These are phyloP conservation scores for Cutaneotrichosporon cutaneum DNA, from an alignment of 1,284 basidiomycete species.

Conservation along the genomic window DNA sequence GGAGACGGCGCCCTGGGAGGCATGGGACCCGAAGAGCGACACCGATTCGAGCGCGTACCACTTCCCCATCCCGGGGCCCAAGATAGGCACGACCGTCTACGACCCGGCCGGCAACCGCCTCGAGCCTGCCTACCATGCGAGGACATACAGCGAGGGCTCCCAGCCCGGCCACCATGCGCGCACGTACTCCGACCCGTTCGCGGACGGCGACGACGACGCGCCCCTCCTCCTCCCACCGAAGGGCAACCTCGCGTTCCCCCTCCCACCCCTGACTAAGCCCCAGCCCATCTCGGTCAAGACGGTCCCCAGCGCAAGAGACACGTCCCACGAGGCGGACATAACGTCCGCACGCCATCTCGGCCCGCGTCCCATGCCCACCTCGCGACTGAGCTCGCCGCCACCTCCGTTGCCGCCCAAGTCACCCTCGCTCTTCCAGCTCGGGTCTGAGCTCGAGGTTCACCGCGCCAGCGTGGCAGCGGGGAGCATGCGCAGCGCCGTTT, in stretches of 20 bases:
- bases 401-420: not conserved
- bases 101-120: not conserved
- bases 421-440: not conserved
- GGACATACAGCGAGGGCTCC: too few species aligned
- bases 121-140: too few species aligned
- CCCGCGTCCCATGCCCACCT: not conserved
- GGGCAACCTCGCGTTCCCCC: not conserved
- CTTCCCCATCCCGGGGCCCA: not conserved
- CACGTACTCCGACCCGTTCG: not conserved
- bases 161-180: not conserved
- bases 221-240: conserved; percentile 5
- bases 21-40: conserved; percentile 2
- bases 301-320: not conserved
- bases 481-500: not conserved
- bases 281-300: not conserved
- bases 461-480: not conserved
- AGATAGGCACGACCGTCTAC: not conserved
- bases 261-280: not conserved
- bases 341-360: not conserved
- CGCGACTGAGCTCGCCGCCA: not conserved
- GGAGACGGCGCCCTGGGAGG: not conserved
- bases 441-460: not conserved
- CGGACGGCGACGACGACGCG: not conserved
- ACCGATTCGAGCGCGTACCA: not conserved
- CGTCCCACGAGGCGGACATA: not conserved